Evolutionary conservation across 495 filamentous ascomycete genomes (phyloP).

Genomic region (Neurospora tetrasperma): DNA sequence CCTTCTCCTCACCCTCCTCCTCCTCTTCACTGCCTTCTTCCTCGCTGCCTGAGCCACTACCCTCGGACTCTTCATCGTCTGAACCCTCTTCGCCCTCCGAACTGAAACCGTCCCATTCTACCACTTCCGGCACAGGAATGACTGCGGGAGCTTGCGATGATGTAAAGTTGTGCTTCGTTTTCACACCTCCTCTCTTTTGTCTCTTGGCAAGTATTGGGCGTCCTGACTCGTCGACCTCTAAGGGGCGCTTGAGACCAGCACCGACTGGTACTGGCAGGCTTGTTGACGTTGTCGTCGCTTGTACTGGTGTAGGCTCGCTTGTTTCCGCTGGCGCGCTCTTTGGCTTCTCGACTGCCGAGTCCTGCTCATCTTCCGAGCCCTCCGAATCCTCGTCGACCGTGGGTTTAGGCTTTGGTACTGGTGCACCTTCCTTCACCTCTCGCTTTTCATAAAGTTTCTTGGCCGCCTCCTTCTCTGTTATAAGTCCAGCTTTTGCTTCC

Average conservation of each 20-base stretch:
- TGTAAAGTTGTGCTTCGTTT: slow-evolving; percentile 31
- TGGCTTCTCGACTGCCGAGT: slow-evolving; percentile 2
- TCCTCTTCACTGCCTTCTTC: slow-evolving; percentile 12
- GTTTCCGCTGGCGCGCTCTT: neutral
- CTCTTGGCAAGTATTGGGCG: slow-evolving; percentile 70
- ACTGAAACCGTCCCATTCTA: slow-evolving; percentile 34
- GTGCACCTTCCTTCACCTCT: slow-evolving; percentile 8
- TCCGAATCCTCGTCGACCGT: slow-evolving; percentile 13
- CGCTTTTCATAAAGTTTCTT: slow-evolving; percentile 25
- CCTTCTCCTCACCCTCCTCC: neutral
- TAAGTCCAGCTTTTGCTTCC: slow-evolving; percentile 50
- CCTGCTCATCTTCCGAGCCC: slow-evolving; percentile 18
- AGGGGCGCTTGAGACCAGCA: slow-evolving; percentile 75
- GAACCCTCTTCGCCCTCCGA: slow-evolving; percentile 11
- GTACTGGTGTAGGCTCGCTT: neutral
- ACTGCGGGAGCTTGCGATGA: slow-evolving; percentile 15
- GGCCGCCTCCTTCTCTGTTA: slow-evolving; percentile 31
- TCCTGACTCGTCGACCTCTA: slow-evolving; percentile 68
- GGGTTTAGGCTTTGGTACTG: neutral
- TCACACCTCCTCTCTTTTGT: slow-evolving; percentile 43
- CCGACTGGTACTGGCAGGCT: slow-evolving; percentile 39
- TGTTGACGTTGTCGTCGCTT: slow-evolving; percentile 3
- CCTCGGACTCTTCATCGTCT: slow-evolving; percentile 14
- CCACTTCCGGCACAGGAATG: slow-evolving; percentile 16
- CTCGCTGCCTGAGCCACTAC: slow-evolving; percentile 1